Evolutionary conservation across 2,329 filamentous ascomycete species (phyloP).

Genomic region (Torrubiellomyces zombiae): DNA sequence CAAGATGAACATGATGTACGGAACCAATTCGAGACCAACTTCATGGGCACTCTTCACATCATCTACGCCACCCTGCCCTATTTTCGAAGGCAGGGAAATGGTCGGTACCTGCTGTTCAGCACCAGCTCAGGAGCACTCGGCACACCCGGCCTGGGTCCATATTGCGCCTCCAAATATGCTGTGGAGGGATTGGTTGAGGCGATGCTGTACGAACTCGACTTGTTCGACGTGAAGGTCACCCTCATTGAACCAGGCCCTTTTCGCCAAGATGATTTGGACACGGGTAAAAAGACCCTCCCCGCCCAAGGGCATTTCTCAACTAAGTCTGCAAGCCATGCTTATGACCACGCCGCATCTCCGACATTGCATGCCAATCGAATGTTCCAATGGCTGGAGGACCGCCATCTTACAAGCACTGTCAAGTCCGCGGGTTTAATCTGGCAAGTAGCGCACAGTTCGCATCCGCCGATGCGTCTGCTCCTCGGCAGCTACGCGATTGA

Average conservation of each 20-base stretch:
- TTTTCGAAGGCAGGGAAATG: slow-evolving; percentile 58
- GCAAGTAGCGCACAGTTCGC: slow-evolving; percentile 90
- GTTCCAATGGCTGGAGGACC: slow-evolving; percentile 85
- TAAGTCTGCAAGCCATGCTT: slow-evolving; percentile 69
- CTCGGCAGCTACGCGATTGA: slow-evolving; percentile 90
- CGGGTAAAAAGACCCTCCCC: slow-evolving; percentile 40
- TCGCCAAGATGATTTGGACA: slow-evolving; percentile 63
- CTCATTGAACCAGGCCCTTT: slow-evolving; percentile 85
- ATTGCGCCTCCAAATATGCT: slow-evolving; percentile 94
- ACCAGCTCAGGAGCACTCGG: slow-evolving; percentile 85
- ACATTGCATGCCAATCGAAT: slow-evolving; percentile 80
- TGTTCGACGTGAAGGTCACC: slow-evolving; percentile 84
- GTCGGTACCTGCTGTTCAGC: slow-evolving; percentile 87
- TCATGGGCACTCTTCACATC: slow-evolving; percentile 88
- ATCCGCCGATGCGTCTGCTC: slow-evolving; percentile 73
- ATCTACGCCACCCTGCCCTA: slow-evolving; percentile 78
- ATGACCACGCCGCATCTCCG: slow-evolving; percentile 60
- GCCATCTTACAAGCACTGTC: slow-evolving; percentile 81
- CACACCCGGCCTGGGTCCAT: slow-evolving; percentile 81
- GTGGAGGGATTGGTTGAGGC: slow-evolving; percentile 91
- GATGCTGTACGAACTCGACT: slow-evolving; percentile 88
- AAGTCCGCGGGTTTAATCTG: slow-evolving; percentile 89
- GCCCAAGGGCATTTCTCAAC: slow-evolving; percentile 88
- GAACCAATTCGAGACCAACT: slow-evolving; percentile 95
- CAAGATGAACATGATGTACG: slow-evolving; percentile 90